Conservation (phyloP, 2,329 filamentous ascomycete species). For the Phialophora chinensis region DNA sequence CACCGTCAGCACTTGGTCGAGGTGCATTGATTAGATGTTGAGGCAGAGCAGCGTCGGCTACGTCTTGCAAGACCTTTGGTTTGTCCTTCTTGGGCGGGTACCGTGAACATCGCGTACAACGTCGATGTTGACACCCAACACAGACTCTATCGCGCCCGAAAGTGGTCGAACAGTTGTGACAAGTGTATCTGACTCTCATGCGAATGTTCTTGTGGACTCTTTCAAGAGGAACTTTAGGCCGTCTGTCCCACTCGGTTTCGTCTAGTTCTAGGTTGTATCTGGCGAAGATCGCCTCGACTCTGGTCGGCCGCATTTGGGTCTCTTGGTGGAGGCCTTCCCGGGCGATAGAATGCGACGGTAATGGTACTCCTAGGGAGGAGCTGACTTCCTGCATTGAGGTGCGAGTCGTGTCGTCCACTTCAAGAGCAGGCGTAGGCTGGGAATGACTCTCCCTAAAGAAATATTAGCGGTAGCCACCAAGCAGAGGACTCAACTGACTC, state of each 20-base stretch:
- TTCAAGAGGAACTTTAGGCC: constrained; percentile 43
- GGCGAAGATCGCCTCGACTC: constrained; percentile 52
- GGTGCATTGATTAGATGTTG: constrained; percentile 2
- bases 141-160: constrained; percentile 78
- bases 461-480: constrained; percentile 7
- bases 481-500: constrained; percentile 4
- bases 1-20: constrained; percentile 15
- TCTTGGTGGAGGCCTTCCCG: constrained; percentile 12
- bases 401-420: constrained; percentile 29
- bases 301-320: constrained; percentile 48
- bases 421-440: constrained; percentile 15
- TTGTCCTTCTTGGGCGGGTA: constrained; percentile 72
- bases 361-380: neutral
- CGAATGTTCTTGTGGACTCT: constrained; percentile 55
- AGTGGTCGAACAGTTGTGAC: constrained; percentile 77
- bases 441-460: constrained; percentile 1
- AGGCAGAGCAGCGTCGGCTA: neutral
- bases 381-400: neutral
- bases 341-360: neutral
- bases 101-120: constrained; percentile 80
- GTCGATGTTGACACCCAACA: constrained; percentile 74
- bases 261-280: constrained; percentile 55
- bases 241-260: constrained; percentile 49
- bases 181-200: constrained; percentile 62
- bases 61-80: constrained; percentile 36